Percentiles rank a stretch among this genome's conserved stretches.
Evolutionary conservation across 257 asterid species (phyloP).

Genomic region (Solanum habrochaites): DNA sequence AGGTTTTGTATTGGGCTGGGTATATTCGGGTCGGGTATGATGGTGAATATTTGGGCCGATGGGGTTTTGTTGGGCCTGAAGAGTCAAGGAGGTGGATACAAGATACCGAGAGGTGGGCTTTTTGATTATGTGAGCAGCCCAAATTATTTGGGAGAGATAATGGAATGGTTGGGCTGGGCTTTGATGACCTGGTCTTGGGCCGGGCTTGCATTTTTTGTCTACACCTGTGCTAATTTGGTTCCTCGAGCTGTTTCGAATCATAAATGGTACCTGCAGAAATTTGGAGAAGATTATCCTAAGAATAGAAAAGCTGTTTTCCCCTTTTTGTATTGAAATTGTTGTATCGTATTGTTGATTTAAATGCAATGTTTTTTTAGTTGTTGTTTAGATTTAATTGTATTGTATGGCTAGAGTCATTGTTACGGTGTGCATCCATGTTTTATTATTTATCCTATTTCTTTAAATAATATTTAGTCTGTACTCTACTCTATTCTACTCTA

Average conservation of each 20-base stretch:
- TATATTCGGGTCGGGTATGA: conserved; percentile 35
- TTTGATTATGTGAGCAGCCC: conserved; percentile 72
- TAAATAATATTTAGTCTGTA: too few species aligned
- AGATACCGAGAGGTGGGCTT: conserved; percentile 46
- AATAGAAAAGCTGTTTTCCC: conserved; percentile 47
- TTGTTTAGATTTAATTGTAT: not conserved
- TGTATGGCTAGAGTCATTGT: too few species aligned
- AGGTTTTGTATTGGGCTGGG: conserved; percentile 24
- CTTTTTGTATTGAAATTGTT: conserved; percentile 21
- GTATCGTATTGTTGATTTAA: not conserved
- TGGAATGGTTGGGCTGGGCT: conserved; percentile 90
- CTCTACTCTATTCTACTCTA: too few species aligned
- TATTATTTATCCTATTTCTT: too few species aligned
- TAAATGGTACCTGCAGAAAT: conserved; percentile 61
- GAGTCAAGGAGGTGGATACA: conserved; percentile 42
- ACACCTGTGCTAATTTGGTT: conserved; percentile 58
- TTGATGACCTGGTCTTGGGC: conserved; percentile 67
- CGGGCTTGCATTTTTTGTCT: conserved; percentile 45
- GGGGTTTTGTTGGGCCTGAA: conserved; percentile 39
- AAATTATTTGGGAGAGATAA: conserved; percentile 66
- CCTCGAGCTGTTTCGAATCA: conserved; percentile 47
- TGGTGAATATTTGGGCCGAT: conserved; percentile 50
- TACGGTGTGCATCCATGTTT: too few species aligned
- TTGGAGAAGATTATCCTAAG: conserved; percentile 66
- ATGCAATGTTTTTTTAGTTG: not conserved